Percentiles rank a stretch among this genome's conserved stretches.
Evolutionary conservation across 1,284 basidiomycete species (phyloP).

Genomic region (Megacollybia platyphylla): DNA sequence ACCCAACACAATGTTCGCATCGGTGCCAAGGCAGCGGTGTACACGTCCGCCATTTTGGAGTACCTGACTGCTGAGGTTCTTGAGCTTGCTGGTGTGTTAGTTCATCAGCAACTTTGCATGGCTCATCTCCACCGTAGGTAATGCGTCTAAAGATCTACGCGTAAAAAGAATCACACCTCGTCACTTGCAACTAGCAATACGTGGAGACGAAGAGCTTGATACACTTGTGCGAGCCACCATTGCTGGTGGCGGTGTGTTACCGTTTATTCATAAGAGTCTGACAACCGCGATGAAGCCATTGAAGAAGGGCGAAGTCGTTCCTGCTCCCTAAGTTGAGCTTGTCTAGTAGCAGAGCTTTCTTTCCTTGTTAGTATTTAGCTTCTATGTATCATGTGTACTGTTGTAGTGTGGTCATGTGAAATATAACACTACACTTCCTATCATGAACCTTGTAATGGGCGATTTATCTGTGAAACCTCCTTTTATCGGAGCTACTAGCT

Average conservation of each 20-base stretch:
- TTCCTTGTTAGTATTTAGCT: too few relatives aligned
- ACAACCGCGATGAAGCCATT: constrained; percentile 29
- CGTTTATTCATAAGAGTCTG: constrained; percentile 90
- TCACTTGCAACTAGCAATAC: constrained; percentile 87
- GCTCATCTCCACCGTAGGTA: constrained; percentile 39
- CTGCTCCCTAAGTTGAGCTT: not conserved
- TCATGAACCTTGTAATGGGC: too few relatives aligned
- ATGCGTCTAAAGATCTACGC: constrained; percentile 91
- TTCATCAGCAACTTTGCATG: not conserved
- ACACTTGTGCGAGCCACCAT: constrained; percentile 61
- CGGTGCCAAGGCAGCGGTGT: constrained; percentile 87
- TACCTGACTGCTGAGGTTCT: constrained; percentile 87
- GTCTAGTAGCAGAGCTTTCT: too few relatives aligned
- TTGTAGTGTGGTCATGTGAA: too few relatives aligned
- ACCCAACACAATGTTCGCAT: constrained; percentile 92
- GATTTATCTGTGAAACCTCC: too few relatives aligned
- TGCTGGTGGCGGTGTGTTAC: constrained; percentile 83
- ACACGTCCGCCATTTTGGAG: constrained; percentile 84
- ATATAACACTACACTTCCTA: too few relatives aligned
- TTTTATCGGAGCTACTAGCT: too few relatives aligned
- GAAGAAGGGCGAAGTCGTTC: constrained; percentile 15
- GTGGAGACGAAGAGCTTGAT: constrained; percentile 90
- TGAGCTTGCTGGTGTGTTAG: constrained; percentile 62
- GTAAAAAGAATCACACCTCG: constrained; percentile 96
- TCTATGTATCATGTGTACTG: too few relatives aligned